These are phyloP conservation scores for Hirschioporus abietinus DNA, from an alignment of 768 basidiomycete genomes.

Conservation along the genomic window DNA sequence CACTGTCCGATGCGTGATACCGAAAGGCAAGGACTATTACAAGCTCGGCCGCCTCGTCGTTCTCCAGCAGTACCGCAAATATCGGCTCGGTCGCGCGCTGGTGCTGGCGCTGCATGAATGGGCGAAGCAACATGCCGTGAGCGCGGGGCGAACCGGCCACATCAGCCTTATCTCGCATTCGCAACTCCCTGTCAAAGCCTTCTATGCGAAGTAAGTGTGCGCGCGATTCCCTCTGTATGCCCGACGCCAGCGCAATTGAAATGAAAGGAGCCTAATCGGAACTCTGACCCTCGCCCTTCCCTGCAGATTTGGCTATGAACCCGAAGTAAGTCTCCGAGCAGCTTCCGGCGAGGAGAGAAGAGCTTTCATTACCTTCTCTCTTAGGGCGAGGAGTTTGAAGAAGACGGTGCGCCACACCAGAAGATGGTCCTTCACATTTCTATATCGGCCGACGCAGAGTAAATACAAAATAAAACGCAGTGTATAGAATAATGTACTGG, in stretches of 20 bases:
- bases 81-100: conserved; percentile 61
- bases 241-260: conserved; percentile 8
- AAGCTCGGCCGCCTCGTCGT: conserved; percentile 73
- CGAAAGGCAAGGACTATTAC: conserved; percentile 42
- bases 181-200: conserved; percentile 63
- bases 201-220: conserved; percentile 67
- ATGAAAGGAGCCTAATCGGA: not conserved
- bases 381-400: conserved; percentile 71
- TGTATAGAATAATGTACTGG: conserved; percentile 27
- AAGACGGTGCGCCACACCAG: conserved; percentile 83
- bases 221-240: not conserved
- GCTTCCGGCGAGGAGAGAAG: not conserved
- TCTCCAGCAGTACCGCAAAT: conserved; percentile 56
- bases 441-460: not conserved
- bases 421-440: conserved; percentile 55
- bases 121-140: conserved; percentile 35
- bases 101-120: conserved; percentile 59
- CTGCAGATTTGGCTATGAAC: conserved; percentile 56
- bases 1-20: conserved; percentile 50
- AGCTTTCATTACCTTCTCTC: conserved; percentile 17
- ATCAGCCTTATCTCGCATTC: conserved; percentile 57
- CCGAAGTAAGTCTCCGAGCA: conserved; percentile 9
- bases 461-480: conserved; percentile 20
- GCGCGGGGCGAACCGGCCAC: conserved; percentile 14
- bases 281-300: conserved; percentile 9